phyloP scores from a whole-genome alignment of 805 yeast species.

The Teunomyces barrocoloradensis region DNA sequence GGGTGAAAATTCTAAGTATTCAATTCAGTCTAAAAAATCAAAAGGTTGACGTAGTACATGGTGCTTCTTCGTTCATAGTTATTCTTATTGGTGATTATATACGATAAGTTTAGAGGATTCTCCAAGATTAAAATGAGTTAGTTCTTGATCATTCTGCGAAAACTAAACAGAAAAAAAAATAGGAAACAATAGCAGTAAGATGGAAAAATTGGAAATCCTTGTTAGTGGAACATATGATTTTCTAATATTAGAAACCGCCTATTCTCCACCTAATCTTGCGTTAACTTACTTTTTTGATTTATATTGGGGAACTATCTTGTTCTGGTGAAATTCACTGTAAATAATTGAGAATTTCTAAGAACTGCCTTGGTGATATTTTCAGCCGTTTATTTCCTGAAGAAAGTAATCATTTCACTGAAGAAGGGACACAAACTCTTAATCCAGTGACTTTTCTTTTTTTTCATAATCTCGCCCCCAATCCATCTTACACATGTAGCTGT shows the following conservation, averaged over 20 bases:
- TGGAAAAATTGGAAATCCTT: too few relatives aligned
- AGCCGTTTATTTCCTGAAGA: background rate
- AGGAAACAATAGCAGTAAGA: too few relatives aligned
- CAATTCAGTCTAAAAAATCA: too few relatives aligned
- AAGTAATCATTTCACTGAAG: background rate
- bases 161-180: too few relatives aligned
- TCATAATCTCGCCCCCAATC: background rate
- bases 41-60: too few relatives aligned
- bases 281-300: background rate
- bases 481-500: background rate
- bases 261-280: constrained; percentile 6
- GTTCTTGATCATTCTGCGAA: too few relatives aligned
- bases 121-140: too few relatives aligned
- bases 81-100: too few relatives aligned
- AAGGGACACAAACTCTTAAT: background rate
- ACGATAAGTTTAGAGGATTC: too few relatives aligned
- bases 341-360: background rate
- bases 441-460: background rate
- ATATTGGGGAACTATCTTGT: background rate
- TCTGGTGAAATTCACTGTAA: background rate
- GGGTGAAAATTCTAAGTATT: background rate
- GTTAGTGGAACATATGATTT: background rate
- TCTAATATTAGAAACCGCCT: background rate
- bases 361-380: background rate
- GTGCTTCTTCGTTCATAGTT: too few relatives aligned